Percentiles rank a stretch among this genome's conserved stretches.
Evolutionary conservation across 345 rosid species (phyloP).

Genomic region (Erodium maritimum): DNA sequence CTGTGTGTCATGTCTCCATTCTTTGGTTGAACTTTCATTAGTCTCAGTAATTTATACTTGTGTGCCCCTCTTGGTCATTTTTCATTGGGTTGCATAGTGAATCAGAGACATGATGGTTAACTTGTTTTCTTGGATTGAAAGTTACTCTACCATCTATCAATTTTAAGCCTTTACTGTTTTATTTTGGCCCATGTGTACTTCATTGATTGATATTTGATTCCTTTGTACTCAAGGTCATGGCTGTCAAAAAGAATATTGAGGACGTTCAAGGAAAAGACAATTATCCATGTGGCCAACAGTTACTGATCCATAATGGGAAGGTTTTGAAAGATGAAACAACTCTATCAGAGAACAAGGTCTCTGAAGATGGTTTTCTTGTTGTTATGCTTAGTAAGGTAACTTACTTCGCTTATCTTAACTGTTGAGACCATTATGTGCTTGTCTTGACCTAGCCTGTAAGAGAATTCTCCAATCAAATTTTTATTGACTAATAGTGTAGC

Average conservation of each 20-base stretch:
- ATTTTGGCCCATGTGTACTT: not conserved
- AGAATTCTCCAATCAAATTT: not conserved
- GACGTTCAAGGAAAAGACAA: conserved; percentile 90
- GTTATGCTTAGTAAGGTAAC: conserved; percentile 98
- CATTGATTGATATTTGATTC: not conserved
- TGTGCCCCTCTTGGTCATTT: not conserved
- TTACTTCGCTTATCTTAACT: not conserved
- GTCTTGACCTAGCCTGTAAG: not conserved
- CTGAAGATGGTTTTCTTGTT: conserved; percentile 92
- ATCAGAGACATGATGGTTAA: not conserved
- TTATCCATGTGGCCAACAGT: conserved; percentile 91
- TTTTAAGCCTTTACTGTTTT: not conserved
- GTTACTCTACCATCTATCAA: not conserved
- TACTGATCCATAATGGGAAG: conserved; percentile 93
- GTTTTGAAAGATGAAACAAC: conserved; percentile 96
- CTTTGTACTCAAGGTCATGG: conserved; percentile 48
- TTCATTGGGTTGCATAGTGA: not conserved
- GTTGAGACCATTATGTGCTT: not conserved
- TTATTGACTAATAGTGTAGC: no score
- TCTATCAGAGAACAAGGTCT: conserved; percentile 62
- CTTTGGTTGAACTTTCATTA: no score
- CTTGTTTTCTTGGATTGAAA: not conserved
- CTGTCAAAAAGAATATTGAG: conserved; percentile 94
- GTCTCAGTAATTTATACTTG: not conserved
- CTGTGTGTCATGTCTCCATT: no score